These are phyloP conservation scores for Venturia asperata DNA, from an alignment of 2,329 filamentous ascomycete genomes.

Conservation along the genomic window DNA sequence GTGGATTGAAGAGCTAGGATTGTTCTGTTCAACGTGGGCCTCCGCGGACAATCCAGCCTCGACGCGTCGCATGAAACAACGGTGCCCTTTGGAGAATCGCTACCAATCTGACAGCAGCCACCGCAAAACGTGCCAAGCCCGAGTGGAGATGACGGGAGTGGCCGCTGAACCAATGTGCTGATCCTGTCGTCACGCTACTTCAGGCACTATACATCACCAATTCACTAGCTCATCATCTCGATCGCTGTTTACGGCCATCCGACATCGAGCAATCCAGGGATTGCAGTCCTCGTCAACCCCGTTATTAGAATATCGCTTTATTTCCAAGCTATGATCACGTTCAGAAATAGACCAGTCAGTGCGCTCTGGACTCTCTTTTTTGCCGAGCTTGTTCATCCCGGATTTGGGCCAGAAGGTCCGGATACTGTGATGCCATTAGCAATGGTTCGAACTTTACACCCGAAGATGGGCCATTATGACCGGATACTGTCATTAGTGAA, in stretches of 20 bases:
- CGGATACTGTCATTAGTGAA: background rate
- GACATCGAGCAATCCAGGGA: background rate
- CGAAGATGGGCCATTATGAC: background rate
- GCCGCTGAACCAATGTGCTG: background rate
- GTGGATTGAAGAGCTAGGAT: background rate
- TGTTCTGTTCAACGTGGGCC: background rate
- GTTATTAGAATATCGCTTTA: background rate
- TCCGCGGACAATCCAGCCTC: background rate
- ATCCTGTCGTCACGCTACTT: background rate
- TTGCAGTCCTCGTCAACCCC: background rate
- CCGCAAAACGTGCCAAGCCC: background rate
- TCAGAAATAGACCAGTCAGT: background rate
- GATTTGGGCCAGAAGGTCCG: slow-evolving; percentile 38
- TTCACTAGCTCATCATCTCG: background rate
- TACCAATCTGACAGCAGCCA: background rate
- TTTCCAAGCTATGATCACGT: no score
- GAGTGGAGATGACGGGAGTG: background rate
- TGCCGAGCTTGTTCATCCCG: slow-evolving; percentile 33
- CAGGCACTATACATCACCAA: background rate
- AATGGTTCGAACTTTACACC: background rate
- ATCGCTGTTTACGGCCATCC: background rate
- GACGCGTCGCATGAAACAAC: background rate
- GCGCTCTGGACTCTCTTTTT: slow-evolving; percentile 15
- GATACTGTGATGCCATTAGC: slow-evolving; percentile 31
- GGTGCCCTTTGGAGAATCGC: background rate